Evolutionary conservation across 306 rosid species (phyloP), one percentile per base, ranked within the genome.

Genomic region (Psophocarpus tetragonolobus): DNA sequence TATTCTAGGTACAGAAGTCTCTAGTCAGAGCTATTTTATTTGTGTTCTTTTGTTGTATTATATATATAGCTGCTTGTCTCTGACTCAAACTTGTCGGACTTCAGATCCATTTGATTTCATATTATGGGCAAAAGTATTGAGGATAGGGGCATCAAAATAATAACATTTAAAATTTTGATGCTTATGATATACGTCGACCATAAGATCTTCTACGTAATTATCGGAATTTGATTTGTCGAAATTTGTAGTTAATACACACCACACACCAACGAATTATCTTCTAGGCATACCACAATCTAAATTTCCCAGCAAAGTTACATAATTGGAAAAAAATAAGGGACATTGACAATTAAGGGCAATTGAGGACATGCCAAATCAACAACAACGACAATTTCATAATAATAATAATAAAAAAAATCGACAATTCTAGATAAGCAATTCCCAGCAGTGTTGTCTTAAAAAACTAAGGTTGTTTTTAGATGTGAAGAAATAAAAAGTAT

Each of bases 81-180:
- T 77, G 21, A 69, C 61, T 27, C 50, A 73, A 20, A 65, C 57
- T 50, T 63, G 73, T 81, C 18, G 20, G 7, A 53, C 1, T 12
- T 12, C 35, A 1, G 0, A 27, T 12, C 26, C 57, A n/a, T 45
- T 63, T 35, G 24, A 64, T 41, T 26, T 69, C 42, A 69, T 60
- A 21, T 44, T 23, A 78, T 13, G 21, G n/a, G 26, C 32, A 4
- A 18, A 13, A 57, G 12, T 10, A 51, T 3, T 2, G 27, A 51
- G 14, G 27, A 18, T 20, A 51, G 27, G 58, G 21, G 13, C 4
- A 51, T 0, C 27, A 18, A 20, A 20, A 20, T 51, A 18, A 18
- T 13, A 18, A 51, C 13, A 18, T 17, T 51, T 51, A 51, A 51
- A 51, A 51, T 48, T 13, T 14, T 0, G 7, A 45, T 45, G 47